Evolutionary conservation across 108 stramenopile species (phyloP).

Genomic region (Aurantiochytrium sp.): DNA sequence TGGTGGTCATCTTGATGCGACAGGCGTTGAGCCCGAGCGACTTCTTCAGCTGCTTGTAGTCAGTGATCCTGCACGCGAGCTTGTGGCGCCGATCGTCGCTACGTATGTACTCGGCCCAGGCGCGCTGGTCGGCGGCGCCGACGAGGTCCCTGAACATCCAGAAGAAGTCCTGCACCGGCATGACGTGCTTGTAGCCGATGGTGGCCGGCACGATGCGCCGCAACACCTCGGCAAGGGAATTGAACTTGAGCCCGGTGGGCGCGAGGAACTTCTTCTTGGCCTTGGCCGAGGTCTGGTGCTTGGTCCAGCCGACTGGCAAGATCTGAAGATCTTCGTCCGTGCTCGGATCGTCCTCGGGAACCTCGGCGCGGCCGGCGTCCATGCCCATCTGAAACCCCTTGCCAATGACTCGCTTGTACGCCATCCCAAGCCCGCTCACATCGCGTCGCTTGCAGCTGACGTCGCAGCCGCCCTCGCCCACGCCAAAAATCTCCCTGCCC

Average conservation of each 20-base stretch:
- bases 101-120: not conserved
- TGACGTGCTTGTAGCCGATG: not conserved
- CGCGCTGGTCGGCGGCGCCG: not conserved
- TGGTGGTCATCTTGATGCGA: not conserved
- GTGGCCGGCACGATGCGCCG: not conserved
- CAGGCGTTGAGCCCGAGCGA: not conserved
- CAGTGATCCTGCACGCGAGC: not conserved
- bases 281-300: not conserved
- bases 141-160: conserved; percentile 16
- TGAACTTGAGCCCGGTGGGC: not conserved
- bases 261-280: not conserved
- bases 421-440: not conserved
- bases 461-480: not conserved
- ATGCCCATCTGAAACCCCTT: not conserved
- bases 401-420: conserved; percentile 27
- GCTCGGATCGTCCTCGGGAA: not conserved
- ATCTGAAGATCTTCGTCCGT: not conserved
- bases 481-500: not conserved
- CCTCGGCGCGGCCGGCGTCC: not conserved
- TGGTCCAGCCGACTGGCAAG: not conserved
- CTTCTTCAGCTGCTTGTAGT: not conserved
- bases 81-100: not conserved
- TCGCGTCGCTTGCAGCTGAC: not conserved
- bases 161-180: conserved; percentile 12
- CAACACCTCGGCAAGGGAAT: not conserved